A percentile compares a stretch with the other conserved stretches of the same genome.
Conservation (phyloP, 441 rosid genomes). For the Breynia disticha region DNA sequence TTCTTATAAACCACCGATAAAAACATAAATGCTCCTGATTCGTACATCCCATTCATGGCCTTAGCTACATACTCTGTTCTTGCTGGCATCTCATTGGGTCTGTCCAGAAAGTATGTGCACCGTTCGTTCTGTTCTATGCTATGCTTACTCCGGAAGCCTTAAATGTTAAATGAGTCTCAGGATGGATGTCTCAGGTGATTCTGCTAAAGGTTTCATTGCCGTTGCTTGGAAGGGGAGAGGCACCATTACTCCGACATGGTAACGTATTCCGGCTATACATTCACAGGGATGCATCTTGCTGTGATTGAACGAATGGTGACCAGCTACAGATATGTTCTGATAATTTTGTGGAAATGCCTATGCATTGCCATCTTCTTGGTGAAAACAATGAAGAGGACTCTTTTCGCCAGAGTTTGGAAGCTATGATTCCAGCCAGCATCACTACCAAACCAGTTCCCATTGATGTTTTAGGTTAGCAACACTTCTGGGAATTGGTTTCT, state of each 20-base stretch:
- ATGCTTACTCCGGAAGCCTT: slow-evolving; percentile 38
- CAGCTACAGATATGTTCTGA: slow-evolving; percentile 22
- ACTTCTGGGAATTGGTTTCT: slow-evolving; percentile 23
- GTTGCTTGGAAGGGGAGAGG: slow-evolving; percentile 36
- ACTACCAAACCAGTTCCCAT: slow-evolving; percentile 32
- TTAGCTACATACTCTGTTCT: slow-evolving; percentile 37
- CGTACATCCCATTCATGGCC: slow-evolving; percentile 43
- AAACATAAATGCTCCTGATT: slow-evolving; percentile 43
- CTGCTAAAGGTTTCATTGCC: slow-evolving; percentile 28
- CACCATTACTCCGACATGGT: slow-evolving; percentile 28
- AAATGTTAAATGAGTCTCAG: slow-evolving; percentile 30
- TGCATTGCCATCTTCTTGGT: slow-evolving; percentile 37
- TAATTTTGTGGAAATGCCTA: slow-evolving; percentile 29
- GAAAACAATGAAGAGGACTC: slow-evolving; percentile 34
- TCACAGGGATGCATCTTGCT: slow-evolving; percentile 34
- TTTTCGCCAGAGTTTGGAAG: slow-evolving; percentile 32
- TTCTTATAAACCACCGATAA: slow-evolving; percentile 34
- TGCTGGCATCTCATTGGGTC: slow-evolving; percentile 35
- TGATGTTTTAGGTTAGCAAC: slow-evolving; percentile 34
- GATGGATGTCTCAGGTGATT: slow-evolving; percentile 36
- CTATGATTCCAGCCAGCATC: slow-evolving; percentile 27
- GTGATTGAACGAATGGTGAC: slow-evolving; percentile 21
- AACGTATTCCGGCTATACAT: slow-evolving; percentile 36
- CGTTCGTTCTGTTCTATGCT: neutral
- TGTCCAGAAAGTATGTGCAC: slow-evolving; percentile 29